A percentile compares a stretch with the other conserved stretches of the same genome.
Evolutionary conservation across 352 stramenopile genomes (phyloP).

Genomic region (Globisporangium nodosum): DNA sequence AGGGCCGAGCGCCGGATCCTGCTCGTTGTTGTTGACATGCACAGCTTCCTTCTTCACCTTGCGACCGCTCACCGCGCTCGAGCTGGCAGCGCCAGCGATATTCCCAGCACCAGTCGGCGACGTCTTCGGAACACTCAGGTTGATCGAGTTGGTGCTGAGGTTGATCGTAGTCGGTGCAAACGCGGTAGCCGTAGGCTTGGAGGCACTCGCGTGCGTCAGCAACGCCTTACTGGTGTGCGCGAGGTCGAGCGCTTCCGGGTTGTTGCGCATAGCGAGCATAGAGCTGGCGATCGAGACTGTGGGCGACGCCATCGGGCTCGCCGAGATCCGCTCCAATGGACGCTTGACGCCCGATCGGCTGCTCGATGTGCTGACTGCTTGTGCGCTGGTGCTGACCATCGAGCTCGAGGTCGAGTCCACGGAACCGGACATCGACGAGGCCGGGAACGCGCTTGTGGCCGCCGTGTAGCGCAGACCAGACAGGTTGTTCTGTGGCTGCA

Average conservation of each 20-base stretch:
- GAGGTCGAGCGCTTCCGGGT: conserved; percentile 12
- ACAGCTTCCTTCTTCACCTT: conserved; percentile 22
- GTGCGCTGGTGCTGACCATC: conserved; percentile 4
- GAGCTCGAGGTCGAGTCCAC: conserved; percentile 5
- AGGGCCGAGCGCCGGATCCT: conserved; percentile 15
- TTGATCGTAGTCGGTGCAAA: conserved; percentile 15
- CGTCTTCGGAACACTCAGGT: conserved; percentile 14
- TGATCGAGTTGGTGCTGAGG: conserved; percentile 30
- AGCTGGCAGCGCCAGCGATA: no score
- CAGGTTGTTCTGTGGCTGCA: conserved; percentile 2
- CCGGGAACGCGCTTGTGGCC: conserved; percentile 12
- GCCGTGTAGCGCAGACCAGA: conserved; percentile 5
- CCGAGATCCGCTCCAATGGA: conserved; percentile 18
- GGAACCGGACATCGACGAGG: conserved; percentile 7
- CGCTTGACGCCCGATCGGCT: conserved; percentile 43
- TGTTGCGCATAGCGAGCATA: conserved; percentile 62
- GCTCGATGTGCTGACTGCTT: conserved; percentile 4
- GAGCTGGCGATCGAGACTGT: conserved; percentile 50
- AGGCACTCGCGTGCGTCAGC: conserved; percentile 13
- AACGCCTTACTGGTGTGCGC: conserved; percentile 17
- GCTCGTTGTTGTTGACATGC: conserved; percentile 13
- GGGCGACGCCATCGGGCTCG: conserved; percentile 29
- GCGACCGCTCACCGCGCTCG: not conserved
- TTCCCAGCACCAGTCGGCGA: not conserved
- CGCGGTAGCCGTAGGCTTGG: conserved; percentile 3